Percentiles rank a stretch among this genome's conserved stretches.
Evolutionary conservation across 768 basidiomycete genomes (phyloP).

Genomic region (Tulasnella sp.): DNA sequence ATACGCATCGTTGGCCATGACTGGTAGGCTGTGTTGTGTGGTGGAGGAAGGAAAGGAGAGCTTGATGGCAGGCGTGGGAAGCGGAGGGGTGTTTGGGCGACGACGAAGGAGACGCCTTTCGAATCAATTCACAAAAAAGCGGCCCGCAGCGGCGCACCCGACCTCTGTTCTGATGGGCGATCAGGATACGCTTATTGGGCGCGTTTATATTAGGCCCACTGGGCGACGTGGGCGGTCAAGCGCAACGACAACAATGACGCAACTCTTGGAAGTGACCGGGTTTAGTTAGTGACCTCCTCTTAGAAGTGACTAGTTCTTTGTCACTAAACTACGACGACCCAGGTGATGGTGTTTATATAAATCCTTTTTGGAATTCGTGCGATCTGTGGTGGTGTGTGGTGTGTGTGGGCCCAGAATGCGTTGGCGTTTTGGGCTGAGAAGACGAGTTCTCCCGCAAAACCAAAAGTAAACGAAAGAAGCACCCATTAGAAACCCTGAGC

Average conservation of each 20-base stretch:
- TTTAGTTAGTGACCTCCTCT: neutral
- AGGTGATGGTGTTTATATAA: too few relatives aligned
- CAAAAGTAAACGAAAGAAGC: constrained; percentile 6
- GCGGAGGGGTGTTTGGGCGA: constrained; percentile 25
- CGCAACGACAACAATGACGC: neutral
- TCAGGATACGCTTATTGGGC: neutral
- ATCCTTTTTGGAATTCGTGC: too few relatives aligned
- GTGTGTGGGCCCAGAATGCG: neutral
- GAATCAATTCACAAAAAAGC: constrained; percentile 1
- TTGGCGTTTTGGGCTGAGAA: constrained; percentile 15
- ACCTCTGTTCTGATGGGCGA: constrained; percentile 10
- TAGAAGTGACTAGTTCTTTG: neutral
- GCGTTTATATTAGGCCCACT: neutral
- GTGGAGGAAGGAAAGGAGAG: neutral
- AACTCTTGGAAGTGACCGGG: neutral
- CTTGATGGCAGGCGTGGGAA: constrained; percentile 2
- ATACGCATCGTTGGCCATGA: constrained; percentile 68
- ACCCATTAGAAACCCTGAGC: neutral
- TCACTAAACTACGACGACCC: too few relatives aligned
- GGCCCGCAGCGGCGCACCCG: neutral
- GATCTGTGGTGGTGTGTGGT: neutral
- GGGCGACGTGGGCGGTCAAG: neutral
- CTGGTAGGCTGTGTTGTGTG: constrained; percentile 26
- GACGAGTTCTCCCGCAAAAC: constrained; percentile 11
- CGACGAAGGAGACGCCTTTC: neutral